Evolutionary conservation across 352 stramenopile species (phyloP).

Genomic region (Phytophthora pinifolia): DNA sequence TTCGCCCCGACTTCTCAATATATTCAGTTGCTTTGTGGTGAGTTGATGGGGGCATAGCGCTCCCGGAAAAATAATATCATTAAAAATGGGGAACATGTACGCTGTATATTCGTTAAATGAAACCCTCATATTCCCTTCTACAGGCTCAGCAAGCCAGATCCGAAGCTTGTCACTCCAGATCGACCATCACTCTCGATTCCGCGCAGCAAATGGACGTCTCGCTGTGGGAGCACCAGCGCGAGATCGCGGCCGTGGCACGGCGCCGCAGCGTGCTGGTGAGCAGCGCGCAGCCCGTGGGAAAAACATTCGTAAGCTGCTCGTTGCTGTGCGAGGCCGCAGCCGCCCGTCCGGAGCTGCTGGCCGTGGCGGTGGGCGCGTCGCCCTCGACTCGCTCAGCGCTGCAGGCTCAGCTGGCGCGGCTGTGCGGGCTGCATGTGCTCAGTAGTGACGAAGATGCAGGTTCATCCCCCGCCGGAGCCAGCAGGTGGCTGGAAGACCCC

Average conservation of each 20-base stretch:
- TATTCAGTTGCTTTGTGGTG: no score
- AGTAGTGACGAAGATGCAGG: constrained; percentile 25
- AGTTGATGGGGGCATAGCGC: no score
- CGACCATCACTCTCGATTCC: constrained; percentile 19
- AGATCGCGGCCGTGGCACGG: constrained; percentile 68
- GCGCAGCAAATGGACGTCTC: constrained; percentile 30
- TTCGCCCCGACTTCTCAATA: no score
- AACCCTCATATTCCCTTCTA: no score
- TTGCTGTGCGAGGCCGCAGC: constrained; percentile 46
- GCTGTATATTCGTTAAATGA: no score
- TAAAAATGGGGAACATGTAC: no score
- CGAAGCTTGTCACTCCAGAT: not conserved
- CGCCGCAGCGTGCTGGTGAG: constrained; percentile 66
- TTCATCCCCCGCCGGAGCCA: not conserved
- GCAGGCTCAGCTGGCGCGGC: constrained; percentile 40
- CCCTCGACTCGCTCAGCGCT: constrained; percentile 29
- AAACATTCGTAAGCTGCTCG: constrained; percentile 65
- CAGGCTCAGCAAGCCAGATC: no score
- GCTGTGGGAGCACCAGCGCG: constrained; percentile 62
- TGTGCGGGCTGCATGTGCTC: constrained; percentile 43
- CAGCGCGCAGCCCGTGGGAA: constrained; percentile 55
- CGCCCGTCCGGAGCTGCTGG: constrained; percentile 16
- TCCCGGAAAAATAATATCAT: no score
- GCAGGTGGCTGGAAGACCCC: constrained; percentile 28
- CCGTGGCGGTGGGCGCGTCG: constrained; percentile 48